Percentiles rank a stretch among this genome's conserved stretches.
Conservation (phyloP, 2,329 filamentous ascomycete species). For the Fusarium begoniae region DNA sequence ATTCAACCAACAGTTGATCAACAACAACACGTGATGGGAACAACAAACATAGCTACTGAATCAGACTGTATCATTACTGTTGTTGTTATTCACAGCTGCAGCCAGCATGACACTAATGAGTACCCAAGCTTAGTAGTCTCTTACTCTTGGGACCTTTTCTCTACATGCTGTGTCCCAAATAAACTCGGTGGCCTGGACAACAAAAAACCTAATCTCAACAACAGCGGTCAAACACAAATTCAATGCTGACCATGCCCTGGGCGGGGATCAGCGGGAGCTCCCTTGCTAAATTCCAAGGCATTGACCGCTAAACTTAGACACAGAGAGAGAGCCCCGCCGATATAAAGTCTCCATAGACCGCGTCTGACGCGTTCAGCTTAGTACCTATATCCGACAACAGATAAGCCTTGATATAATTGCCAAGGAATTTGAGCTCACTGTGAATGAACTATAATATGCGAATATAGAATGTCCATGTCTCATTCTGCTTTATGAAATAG, state of each 20-base stretch:
- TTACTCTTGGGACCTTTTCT: neutral
- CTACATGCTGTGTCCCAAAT: neutral
- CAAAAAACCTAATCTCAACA: slow-evolving; percentile 25
- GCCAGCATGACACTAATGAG: neutral
- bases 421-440: neutral
- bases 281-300: slow-evolving; percentile 25
- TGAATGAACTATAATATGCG: neutral
- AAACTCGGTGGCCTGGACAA: slow-evolving; percentile 32
- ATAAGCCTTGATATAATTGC: neutral
- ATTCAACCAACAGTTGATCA: slow-evolving; percentile 16
- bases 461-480: neutral
- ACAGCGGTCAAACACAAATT: slow-evolving; percentile 34
- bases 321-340: neutral
- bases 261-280: slow-evolving; percentile 29
- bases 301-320: slow-evolving; percentile 22
- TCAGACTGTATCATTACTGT: neutral
- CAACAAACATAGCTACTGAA: neutral
- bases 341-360: neutral
- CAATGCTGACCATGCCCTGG: slow-evolving; percentile 11
- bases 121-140: neutral
- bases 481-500: neutral
- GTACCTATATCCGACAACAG: neutral
- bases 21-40: slow-evolving; percentile 19
- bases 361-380: slow-evolving; percentile 8
- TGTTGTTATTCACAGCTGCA: neutral